phyloP scores from a whole-genome alignment of 1,284 basidiomycete species.

The Butyriboletus regius region DNA sequence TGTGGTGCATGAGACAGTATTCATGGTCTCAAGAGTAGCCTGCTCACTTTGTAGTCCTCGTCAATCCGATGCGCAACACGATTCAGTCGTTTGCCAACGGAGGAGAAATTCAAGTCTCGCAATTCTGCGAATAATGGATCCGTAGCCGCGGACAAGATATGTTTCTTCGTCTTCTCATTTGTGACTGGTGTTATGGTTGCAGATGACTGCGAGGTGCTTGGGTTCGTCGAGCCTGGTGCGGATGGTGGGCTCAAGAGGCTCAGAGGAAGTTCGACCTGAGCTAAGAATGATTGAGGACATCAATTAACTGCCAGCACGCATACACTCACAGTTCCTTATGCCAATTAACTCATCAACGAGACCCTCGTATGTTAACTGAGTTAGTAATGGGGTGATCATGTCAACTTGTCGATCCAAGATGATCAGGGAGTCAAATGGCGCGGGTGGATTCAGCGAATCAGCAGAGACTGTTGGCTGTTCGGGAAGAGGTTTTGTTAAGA shows the following conservation, averaged over 20 bases:
- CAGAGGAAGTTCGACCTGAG: constrained; percentile 84
- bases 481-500: constrained; percentile 59
- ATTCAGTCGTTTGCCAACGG: constrained; percentile 81
- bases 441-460: constrained; percentile 35
- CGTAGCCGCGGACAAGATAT: constrained; percentile 67
- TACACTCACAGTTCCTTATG: constrained; percentile 72
- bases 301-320: constrained; percentile 1
- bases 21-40: constrained; percentile 3
- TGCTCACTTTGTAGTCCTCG: constrained; percentile 77
- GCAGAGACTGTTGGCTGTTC: constrained; percentile 33
- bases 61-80: constrained; percentile 78
- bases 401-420: constrained; percentile 89
- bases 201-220: constrained; percentile 39
- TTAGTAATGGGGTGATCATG: constrained; percentile 91
- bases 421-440: constrained; percentile 78
- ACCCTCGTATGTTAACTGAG: constrained; percentile 94
- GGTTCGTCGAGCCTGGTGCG: constrained; percentile 34
- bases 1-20: constrained; percentile 19
- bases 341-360: constrained; percentile 92
- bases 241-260: constrained; percentile 59
- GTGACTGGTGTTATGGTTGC: constrained; percentile 45
- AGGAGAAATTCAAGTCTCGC: constrained; percentile 87
- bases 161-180: constrained; percentile 79
- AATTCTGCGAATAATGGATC: constrained; percentile 83
- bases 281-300: constrained; percentile 37